These are phyloP conservation scores for Fomitiporia mediterranea DNA, from an alignment of 1,284 basidiomycete genomes.

Conservation along the genomic window DNA sequence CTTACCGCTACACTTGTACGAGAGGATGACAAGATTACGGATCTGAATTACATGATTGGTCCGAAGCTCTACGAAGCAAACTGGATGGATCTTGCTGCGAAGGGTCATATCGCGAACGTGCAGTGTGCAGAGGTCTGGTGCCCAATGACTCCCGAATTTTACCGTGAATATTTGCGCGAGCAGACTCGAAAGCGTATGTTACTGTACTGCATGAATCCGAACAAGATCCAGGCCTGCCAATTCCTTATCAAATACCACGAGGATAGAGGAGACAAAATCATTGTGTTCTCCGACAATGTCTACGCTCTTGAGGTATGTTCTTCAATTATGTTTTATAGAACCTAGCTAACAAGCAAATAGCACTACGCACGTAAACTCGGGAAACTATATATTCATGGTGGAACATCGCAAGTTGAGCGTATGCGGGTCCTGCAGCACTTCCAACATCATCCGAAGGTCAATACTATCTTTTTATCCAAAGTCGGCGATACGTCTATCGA, in stretches of 20 bases:
- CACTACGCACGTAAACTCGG: constrained; percentile 93
- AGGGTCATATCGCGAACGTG: constrained; percentile 99
- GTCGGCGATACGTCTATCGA: constrained; percentile 99
- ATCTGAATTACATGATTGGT: constrained; percentile 98
- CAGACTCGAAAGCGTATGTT: constrained; percentile 93
- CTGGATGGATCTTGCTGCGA: constrained; percentile 99
- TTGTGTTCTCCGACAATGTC: constrained; percentile 99
- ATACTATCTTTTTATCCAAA: constrained; percentile 99
- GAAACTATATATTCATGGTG: constrained; percentile 96
- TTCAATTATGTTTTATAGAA: neutral
- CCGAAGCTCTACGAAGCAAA: constrained; percentile 99
- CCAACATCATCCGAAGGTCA: constrained; percentile 93
- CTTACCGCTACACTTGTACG: constrained; percentile 95
- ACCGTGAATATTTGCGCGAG: constrained; percentile 94
- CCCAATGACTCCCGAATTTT: constrained; percentile 99
- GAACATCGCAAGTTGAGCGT: constrained; percentile 92
- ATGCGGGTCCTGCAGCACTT: constrained; percentile 95
- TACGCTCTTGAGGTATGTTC: constrained; percentile 89
- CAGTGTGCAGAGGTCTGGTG: constrained; percentile 99
- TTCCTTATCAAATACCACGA: constrained; percentile 99
- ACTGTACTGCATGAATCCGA: constrained; percentile 99
- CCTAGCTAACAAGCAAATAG: constrained; percentile 36
- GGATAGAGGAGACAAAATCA: constrained; percentile 97
- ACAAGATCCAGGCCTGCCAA: constrained; percentile 98
- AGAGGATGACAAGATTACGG: constrained; percentile 98